Conservation (phyloP, 192 early-diverging fungal species). For the Podila horticola region DNA sequence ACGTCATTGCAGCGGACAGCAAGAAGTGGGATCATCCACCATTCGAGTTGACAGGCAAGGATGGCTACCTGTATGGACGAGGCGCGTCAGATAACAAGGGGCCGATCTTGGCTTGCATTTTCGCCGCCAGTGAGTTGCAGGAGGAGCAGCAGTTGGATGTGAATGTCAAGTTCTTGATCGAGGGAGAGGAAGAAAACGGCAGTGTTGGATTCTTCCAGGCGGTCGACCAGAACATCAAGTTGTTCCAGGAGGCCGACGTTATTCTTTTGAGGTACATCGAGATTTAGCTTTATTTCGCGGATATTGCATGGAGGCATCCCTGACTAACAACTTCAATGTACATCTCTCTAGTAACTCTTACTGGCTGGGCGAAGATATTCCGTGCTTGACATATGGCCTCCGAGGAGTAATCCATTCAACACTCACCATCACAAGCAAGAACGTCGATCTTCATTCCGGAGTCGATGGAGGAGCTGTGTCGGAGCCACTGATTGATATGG, state of each 20-base stretch:
- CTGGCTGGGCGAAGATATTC: conserved; percentile 81
- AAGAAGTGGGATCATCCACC: conserved; percentile 72
- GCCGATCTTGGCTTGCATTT: conserved; percentile 76
- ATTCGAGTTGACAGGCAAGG: conserved; percentile 70
- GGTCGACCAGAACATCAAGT: conserved; percentile 59
- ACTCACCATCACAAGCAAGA: conserved; percentile 56
- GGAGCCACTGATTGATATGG: conserved; percentile 75
- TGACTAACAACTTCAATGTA: background rate
- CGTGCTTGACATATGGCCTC: conserved; percentile 83
- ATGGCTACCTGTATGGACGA: conserved; percentile 81
- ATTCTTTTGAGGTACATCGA: conserved; percentile 59
- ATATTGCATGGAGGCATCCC: background rate
- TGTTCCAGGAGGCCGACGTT: conserved; percentile 64
- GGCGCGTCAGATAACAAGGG: conserved; percentile 88
- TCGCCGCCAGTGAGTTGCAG: conserved; percentile 74
- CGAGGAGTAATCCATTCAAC: conserved; percentile 78
- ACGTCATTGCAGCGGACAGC: conserved; percentile 80
- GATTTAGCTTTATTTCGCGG: conserved; percentile 12
- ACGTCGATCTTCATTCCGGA: conserved; percentile 79
- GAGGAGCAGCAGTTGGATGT: conserved; percentile 65
- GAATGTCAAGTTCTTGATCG: conserved; percentile 80
- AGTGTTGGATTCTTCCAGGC: conserved; percentile 74
- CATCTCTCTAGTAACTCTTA: conserved; percentile 71
- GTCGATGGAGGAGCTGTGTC: conserved; percentile 80
- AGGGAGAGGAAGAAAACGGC: conserved; percentile 84